Percentiles rank a stretch among this genome's conserved stretches.
Evolutionary conservation across 306 rosid genomes (phyloP).

Genomic region (Mimosa bimucronata): DNA sequence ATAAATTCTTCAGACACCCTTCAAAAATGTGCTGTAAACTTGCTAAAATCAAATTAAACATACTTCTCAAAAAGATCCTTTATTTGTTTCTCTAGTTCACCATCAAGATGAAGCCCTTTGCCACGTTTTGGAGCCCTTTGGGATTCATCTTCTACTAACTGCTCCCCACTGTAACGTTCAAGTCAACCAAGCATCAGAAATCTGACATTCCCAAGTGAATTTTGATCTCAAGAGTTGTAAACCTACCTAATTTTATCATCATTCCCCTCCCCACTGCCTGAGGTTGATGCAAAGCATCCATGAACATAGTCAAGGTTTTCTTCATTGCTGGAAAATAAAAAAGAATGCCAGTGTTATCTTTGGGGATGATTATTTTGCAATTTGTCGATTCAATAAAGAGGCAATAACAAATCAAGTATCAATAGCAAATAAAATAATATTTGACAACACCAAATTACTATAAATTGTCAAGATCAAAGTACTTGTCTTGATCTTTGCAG

Average conservation of each 20-base stretch:
- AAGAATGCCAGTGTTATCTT: constrained; percentile 4
- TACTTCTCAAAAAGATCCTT: constrained; percentile 83
- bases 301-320: constrained; percentile 42
- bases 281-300: constrained; percentile 50
- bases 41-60: constrained; percentile 35
- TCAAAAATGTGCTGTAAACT: constrained; percentile 22
- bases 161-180: constrained; percentile 52
- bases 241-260: constrained; percentile 49
- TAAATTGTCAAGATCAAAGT: constrained; percentile 23
- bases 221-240: constrained; percentile 27
- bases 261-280: constrained; percentile 40
- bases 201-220: constrained; percentile 30
- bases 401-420: constrained; percentile 26
- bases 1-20: constrained; percentile 15
- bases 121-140: constrained; percentile 55
- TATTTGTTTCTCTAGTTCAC: constrained; percentile 64
- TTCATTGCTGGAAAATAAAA: constrained; percentile 38
- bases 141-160: constrained; percentile 50
- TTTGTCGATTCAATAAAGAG: constrained; percentile 4
- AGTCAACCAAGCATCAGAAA: constrained; percentile 43
- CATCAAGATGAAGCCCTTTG: constrained; percentile 68
- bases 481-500: neutral
- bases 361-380: constrained; percentile 25
- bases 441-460: neutral
- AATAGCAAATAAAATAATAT: constrained; percentile 15